Conservation (phyloP, 1,139 yeast genomes). For the Hanseniaspora gamundiae region DNA sequence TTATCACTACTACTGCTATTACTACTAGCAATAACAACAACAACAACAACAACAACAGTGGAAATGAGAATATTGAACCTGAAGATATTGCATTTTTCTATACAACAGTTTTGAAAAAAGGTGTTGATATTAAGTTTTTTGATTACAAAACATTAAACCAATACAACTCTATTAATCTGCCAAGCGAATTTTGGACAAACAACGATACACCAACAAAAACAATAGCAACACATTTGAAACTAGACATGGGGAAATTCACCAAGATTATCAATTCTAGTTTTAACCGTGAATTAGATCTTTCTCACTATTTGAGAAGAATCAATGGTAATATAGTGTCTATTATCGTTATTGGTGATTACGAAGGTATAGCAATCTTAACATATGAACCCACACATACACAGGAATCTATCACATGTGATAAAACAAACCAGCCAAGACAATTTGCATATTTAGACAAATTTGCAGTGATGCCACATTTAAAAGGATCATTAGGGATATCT, state of each 20-base stretch:
- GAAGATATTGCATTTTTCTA: constrained; percentile 20
- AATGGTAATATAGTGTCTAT: constrained; percentile 58
- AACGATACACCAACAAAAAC: constrained; percentile 10
- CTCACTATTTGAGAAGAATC: constrained; percentile 54
- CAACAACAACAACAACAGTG: too few relatives aligned
- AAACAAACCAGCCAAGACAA: constrained; percentile 13
- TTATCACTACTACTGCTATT: too few relatives aligned
- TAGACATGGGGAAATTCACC: constrained; percentile 48
- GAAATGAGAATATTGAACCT: constrained; percentile 8
- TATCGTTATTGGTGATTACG: constrained; percentile 85
- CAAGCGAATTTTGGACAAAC: constrained; percentile 7
- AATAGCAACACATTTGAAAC: constrained; percentile 12
- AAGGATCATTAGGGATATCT: constrained; percentile 89
- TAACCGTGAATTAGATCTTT: constrained; percentile 49
- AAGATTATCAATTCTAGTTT: constrained; percentile 69
- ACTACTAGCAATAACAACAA: too few relatives aligned
- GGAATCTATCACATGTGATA: too few relatives aligned
- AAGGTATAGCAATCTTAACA: constrained; percentile 88
- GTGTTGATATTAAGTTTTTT: constrained; percentile 50
- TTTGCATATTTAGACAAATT: constrained; percentile 78
- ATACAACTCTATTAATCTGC: constrained; percentile 19
- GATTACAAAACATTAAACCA: constrained; percentile 21
- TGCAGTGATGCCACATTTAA: constrained; percentile 72
- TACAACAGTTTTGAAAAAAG: constrained; percentile 73
- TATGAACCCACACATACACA: constrained; percentile 51